Conservation (phyloP, 1,139 yeast species). For the Yamadazyma spencermartinsiae region DNA sequence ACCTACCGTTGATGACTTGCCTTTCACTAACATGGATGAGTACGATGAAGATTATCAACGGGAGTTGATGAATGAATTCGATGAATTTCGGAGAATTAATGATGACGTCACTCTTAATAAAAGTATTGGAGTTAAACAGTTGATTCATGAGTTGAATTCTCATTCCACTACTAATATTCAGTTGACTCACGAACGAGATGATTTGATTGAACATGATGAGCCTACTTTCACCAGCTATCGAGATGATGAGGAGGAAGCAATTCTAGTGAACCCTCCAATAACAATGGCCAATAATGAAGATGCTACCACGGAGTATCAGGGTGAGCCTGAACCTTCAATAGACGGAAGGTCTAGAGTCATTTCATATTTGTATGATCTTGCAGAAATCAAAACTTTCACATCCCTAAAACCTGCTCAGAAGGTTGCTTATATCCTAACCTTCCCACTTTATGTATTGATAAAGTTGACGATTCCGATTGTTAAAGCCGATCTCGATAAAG, state of each 20-base stretch:
- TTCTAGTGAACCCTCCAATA: not conserved
- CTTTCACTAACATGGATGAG: constrained; percentile 22
- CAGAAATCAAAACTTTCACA: not conserved
- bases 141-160: constrained; percentile 32
- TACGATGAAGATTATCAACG: constrained; percentile 20
- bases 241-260: not conserved
- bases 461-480: constrained; percentile 12
- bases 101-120: constrained; percentile 21
- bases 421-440: constrained; percentile 6
- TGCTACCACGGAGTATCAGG: not conserved
- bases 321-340: not conserved
- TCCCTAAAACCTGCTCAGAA: constrained; percentile 2
- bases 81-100: constrained; percentile 16
- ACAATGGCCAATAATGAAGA: constrained; percentile 1
- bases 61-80: constrained; percentile 16
- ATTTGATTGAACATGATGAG: not conserved
- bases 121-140: constrained; percentile 35
- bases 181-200: constrained; percentile 9
- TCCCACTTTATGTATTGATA: constrained; percentile 9
- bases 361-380: not conserved
- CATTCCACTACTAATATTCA: constrained; percentile 7
- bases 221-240: not conserved
- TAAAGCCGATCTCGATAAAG: constrained; percentile 1
- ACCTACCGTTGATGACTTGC: constrained; percentile 35
- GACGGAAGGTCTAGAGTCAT: not conserved